phyloP scores from a whole-genome alignment of 495 filamentous ascomycete genomes.

The Evansstolkia leycettana region DNA sequence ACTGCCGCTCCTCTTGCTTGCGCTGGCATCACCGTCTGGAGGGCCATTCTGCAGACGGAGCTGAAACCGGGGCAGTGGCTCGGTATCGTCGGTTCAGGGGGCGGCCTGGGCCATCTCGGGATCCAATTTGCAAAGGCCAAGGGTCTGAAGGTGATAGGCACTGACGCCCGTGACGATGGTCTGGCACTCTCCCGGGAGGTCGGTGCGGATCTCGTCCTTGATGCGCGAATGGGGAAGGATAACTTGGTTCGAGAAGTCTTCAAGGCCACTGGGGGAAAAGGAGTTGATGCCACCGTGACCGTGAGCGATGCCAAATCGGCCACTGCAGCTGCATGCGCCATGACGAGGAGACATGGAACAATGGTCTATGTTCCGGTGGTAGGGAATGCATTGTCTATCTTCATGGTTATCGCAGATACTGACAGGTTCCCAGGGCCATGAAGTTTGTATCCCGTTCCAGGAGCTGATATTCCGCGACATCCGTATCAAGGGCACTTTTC shows the following conservation, averaged over 20 bases:
- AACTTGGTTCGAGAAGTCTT: constrained; percentile 30
- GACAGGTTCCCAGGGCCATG: constrained; percentile 23
- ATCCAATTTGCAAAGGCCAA: constrained; percentile 41
- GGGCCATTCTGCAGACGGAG: constrained; percentile 31
- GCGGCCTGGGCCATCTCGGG: constrained; percentile 44
- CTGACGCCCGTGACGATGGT: constrained; percentile 45
- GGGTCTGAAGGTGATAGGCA: constrained; percentile 38
- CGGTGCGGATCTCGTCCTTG: constrained; percentile 29
- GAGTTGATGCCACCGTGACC: constrained; percentile 34
- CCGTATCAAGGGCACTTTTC: constrained; percentile 33
- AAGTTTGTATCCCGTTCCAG: constrained; percentile 37
- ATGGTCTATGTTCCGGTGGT: constrained; percentile 32
- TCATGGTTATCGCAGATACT: too few relatives aligned
- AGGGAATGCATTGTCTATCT: too few relatives aligned
- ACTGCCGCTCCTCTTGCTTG: constrained; percentile 45
- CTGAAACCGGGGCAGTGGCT: constrained; percentile 36
- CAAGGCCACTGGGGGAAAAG: constrained; percentile 30
- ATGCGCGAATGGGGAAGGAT: constrained; percentile 35
- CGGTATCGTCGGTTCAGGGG: constrained; percentile 44
- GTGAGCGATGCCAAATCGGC: constrained; percentile 27
- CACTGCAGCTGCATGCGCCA: constrained; percentile 14
- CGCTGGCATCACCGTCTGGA: constrained; percentile 42
- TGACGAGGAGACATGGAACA: constrained; percentile 42
- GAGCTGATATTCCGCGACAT: constrained; percentile 46
- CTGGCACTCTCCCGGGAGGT: constrained; percentile 29